A percentile compares a stretch with the other conserved stretches of the same genome.
These are phyloP conservation scores for Ceratocystis huliohia DNA, from an alignment of 2,329 filamentous ascomycete genomes.

Conservation along the genomic window DNA sequence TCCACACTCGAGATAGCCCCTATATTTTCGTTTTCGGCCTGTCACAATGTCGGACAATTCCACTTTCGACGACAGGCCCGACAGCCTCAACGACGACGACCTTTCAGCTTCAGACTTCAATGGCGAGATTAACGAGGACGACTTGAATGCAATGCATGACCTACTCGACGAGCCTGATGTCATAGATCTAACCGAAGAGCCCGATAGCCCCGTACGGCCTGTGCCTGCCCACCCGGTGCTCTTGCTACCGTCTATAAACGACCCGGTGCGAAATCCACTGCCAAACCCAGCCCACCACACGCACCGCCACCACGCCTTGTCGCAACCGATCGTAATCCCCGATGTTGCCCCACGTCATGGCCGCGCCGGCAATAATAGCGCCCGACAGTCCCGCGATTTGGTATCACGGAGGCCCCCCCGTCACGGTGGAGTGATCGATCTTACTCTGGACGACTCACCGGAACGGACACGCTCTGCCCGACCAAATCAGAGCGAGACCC, in stretches of 20 bases:
- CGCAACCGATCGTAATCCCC: background rate
- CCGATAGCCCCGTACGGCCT: slow-evolving; percentile 33
- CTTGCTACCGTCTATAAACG: slow-evolving; percentile 26
- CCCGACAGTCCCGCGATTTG: slow-evolving; percentile 1
- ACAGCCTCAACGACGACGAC: slow-evolving; percentile 1
- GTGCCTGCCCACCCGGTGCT: background rate
- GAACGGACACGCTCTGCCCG: background rate
- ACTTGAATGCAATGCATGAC: slow-evolving; percentile 12
- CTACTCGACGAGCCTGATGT: slow-evolving; percentile 25
- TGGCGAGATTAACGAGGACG: slow-evolving; percentile 29
- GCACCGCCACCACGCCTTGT: slow-evolving; percentile 14
- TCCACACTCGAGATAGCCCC: background rate
- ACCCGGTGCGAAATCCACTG: slow-evolving; percentile 31
- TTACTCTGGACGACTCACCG: slow-evolving; percentile 36
- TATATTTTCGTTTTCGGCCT: background rate
- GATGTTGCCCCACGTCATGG: background rate
- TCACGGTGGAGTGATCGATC: slow-evolving; percentile 35
- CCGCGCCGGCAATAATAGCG: background rate
- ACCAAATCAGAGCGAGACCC: background rate
- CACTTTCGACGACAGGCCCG: background rate
- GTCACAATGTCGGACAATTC: background rate
- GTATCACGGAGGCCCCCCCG: background rate
- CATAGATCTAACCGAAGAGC: slow-evolving; percentile 41
- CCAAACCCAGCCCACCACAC: slow-evolving; percentile 31
- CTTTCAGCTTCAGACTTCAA: slow-evolving; percentile 14